Percentiles rank a stretch among this genome's conserved stretches.
These are phyloP conservation scores for Vaccinium corymbosum DNA, from an alignment of 148 eudicot genomes.

Conservation along the genomic window DNA sequence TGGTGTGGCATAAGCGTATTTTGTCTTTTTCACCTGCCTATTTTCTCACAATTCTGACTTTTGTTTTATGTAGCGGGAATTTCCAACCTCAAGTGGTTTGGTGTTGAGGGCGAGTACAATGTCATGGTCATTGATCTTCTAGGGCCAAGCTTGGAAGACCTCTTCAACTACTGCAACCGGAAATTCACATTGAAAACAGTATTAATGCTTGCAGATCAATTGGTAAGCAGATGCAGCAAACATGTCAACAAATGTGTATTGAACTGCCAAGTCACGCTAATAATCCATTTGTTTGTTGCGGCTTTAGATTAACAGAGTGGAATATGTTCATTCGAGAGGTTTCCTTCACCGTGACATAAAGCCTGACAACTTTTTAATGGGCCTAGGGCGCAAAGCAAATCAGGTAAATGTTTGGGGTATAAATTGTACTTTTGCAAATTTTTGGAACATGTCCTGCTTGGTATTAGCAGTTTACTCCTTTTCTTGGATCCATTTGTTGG, in stretches of 20 bases:
- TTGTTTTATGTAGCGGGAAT: slow-evolving; percentile 60
- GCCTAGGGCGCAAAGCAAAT: slow-evolving; percentile 83
- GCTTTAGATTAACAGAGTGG: slow-evolving; percentile 71
- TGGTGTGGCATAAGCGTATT: neutral
- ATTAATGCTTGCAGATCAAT: slow-evolving; percentile 87
- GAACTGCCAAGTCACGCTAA: slow-evolving; percentile 5
- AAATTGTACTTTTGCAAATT: neutral
- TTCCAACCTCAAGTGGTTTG: slow-evolving; percentile 77
- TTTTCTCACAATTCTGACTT: slow-evolving; percentile 4
- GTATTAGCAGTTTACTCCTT: neutral
- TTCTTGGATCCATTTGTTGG: neutral
- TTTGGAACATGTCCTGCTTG: neutral
- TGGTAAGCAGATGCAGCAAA: slow-evolving; percentile 42
- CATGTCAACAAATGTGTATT: neutral
- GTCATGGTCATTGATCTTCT: slow-evolving; percentile 92
- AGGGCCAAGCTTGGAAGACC: slow-evolving; percentile 85
- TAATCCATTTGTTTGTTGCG: neutral
- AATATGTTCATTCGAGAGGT: slow-evolving; percentile 80
- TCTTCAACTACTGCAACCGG: slow-evolving; percentile 78
- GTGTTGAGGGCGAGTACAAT: slow-evolving; percentile 77
- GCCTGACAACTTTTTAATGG: slow-evolving; percentile 90
- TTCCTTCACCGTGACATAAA: slow-evolving; percentile 95
- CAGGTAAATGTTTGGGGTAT: slow-evolving; percentile 41
- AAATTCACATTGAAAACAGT: slow-evolving; percentile 72
- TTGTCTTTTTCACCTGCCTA: neutral